Evolutionary conservation across 164 flowering plant species (phyloP).

Genomic region (Vitis cinerea): DNA sequence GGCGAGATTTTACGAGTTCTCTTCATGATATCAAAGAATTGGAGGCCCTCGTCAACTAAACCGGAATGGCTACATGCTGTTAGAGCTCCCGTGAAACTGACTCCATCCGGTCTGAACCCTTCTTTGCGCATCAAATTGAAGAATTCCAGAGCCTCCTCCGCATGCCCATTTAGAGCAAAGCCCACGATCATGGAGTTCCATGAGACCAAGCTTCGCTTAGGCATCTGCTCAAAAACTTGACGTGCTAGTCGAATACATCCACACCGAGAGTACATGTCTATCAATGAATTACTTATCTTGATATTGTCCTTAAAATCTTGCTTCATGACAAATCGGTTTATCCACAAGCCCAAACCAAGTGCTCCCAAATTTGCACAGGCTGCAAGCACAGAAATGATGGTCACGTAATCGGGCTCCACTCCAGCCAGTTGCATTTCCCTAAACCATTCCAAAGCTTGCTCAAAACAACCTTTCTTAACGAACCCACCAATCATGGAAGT

Average conservation of each 20-base stretch:
- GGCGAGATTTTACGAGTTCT: constrained; percentile 38
- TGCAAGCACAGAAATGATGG: constrained; percentile 45
- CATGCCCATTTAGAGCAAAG: constrained; percentile 56
- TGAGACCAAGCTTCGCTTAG: constrained; percentile 44
- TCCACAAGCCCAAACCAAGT: constrained; percentile 53
- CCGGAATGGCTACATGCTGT: constrained; percentile 76
- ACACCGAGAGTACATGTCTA: constrained; percentile 66
- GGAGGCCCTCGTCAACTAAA: constrained; percentile 49
- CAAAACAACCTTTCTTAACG: constrained; percentile 40
- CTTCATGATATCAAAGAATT: constrained; percentile 42
- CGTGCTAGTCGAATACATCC: constrained; percentile 55
- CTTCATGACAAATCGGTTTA: constrained; percentile 32
- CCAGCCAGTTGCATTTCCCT: constrained; percentile 50
- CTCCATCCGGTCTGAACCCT: constrained; percentile 58
- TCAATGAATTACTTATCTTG: constrained; percentile 45
- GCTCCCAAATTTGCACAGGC: constrained; percentile 60
- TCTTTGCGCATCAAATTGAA: constrained; percentile 47
- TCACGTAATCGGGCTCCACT: constrained; percentile 57
- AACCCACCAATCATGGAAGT: constrained; percentile 59
- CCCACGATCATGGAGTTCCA: constrained; percentile 72
- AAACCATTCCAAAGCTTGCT: constrained; percentile 50
- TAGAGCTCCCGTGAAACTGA: constrained; percentile 64
- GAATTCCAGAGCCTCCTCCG: constrained; percentile 45
- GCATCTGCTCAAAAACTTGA: constrained; percentile 46
- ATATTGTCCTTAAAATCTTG: constrained; percentile 32